Evolutionary conservation across 371 early-diverging fungal genomes (phyloP).

Genomic region (Apophysomyces ossiformis): DNA sequence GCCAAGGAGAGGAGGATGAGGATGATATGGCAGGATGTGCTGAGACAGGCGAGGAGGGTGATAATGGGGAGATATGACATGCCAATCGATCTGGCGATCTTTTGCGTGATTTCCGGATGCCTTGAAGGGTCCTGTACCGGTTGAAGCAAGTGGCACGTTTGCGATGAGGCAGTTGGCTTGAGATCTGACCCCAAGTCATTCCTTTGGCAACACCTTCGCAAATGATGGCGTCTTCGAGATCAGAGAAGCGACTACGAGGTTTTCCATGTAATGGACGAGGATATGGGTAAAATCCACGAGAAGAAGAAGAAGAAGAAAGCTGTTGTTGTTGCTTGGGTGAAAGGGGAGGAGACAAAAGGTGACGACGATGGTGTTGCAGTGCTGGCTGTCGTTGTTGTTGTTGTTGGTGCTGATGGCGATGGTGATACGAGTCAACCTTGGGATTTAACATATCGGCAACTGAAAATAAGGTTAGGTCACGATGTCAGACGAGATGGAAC

Average conservation of each 20-base stretch:
- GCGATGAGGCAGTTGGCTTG: constrained; percentile 43
- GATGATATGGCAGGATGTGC: constrained; percentile 21
- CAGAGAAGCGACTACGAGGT: constrained; percentile 52
- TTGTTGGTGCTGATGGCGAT: background rate
- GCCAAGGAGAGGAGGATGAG: constrained; percentile 19
- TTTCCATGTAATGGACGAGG: constrained; percentile 27
- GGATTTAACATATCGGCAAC: constrained; percentile 18
- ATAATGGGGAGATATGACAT: constrained; percentile 3
- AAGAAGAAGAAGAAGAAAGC: background rate
- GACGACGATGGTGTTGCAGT: background rate
- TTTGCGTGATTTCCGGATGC: constrained; percentile 53
- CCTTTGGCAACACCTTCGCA: constrained; percentile 50
- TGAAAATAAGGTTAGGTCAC: constrained; percentile 11
- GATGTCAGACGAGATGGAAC: background rate
- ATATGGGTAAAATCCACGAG: constrained; percentile 4
- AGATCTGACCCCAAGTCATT: constrained; percentile 54
- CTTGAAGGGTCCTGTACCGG: constrained; percentile 49
- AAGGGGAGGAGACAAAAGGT: constrained; percentile 13
- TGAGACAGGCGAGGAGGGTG: constrained; percentile 19
- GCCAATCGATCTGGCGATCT: constrained; percentile 4
- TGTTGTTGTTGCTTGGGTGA: constrained; percentile 11
- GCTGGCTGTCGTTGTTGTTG: constrained; percentile 1
- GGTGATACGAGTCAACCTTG: constrained; percentile 8
- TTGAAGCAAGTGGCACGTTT: constrained; percentile 58
- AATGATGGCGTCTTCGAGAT: constrained; percentile 48